Conservation (phyloP, 176 grass and related monocot species). For the Rhipidocladum racemiflorum region DNA sequence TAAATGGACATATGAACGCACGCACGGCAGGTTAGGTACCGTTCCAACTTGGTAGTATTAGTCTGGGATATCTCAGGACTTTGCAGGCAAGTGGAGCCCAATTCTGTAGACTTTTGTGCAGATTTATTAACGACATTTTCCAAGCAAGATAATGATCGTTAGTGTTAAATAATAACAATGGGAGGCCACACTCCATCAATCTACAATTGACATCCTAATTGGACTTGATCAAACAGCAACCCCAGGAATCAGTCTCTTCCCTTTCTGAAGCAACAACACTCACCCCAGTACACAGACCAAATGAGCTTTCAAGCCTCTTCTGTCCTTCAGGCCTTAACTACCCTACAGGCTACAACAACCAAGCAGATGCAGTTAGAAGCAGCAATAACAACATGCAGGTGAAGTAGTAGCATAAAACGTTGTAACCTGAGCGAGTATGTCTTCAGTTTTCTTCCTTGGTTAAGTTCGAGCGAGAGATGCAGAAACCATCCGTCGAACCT, state of each 20-base stretch:
- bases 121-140: not conserved
- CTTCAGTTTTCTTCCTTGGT: not conserved
- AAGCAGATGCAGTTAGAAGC: not conserved
- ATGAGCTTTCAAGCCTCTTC: not conserved
- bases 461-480: not conserved
- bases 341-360: not conserved
- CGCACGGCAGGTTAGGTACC: not conserved
- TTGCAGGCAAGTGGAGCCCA: not conserved
- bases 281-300: not conserved
- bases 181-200: not conserved
- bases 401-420: not conserved
- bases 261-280: not conserved
- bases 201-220: not conserved
- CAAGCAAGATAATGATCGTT: not conserved
- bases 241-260: not conserved
- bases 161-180: too few relatives aligned
- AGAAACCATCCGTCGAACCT: not conserved
- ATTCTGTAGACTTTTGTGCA: not conserved
- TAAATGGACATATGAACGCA: not conserved
- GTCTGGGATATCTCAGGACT: not conserved
- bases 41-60: not conserved
- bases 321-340: not conserved
- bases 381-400: not conserved
- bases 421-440: not conserved
- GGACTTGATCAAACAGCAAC: not conserved